Base-by-base conservation (phyloP, 331 rosid genomes). In the Malus hybrid region DNA sequence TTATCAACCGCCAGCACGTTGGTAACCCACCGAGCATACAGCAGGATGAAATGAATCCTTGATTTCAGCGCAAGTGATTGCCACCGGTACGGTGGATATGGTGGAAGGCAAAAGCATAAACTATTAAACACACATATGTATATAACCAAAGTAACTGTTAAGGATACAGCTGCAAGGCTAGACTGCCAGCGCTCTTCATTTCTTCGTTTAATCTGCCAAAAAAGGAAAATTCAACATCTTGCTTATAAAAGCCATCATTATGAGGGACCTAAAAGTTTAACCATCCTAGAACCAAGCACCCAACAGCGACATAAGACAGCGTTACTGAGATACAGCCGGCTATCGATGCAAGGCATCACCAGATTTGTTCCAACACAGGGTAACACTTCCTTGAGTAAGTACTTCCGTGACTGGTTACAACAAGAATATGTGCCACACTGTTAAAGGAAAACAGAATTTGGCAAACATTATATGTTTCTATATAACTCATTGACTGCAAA, bases 81-180 rank as follows among this genome's bases (percentile, higher is more conserved):
- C 13, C 48, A 42, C 48, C 13, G 20, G 60, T 42, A 72, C 50
- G 56, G 56, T 50, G 58, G 63, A 20, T n/a, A 15, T 42, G 48
- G 20, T 53, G 75, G 64, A 39, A 15, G 55, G 32, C 15, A 4
- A 26, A 60, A 73, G n/a, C 7, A 71, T 65, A 52, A 67, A 6
- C 66, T 19, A 68, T 15, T 22, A 36, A 62, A 34, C 18, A 73
- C 26, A 82, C 44, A 63, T 50, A 44, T 32, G 16, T 42, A 77
- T 29, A 29, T 13, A 69, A 60, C 19, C 0, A 2, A n/a, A 74
- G 75, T 6, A 57, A 72, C 55, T 18, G 24, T 24, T 12, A 78
- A 81, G 95, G 97, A 91, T 94, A 91, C 95, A 91, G 77, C 83
- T 90, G 95, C 20, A 84, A 46, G 1, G 93, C 96, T 30, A 93